These are phyloP conservation scores for Geotrichum europaeum DNA, from an alignment of 1,139 yeast species.

Conservation along the genomic window DNA sequence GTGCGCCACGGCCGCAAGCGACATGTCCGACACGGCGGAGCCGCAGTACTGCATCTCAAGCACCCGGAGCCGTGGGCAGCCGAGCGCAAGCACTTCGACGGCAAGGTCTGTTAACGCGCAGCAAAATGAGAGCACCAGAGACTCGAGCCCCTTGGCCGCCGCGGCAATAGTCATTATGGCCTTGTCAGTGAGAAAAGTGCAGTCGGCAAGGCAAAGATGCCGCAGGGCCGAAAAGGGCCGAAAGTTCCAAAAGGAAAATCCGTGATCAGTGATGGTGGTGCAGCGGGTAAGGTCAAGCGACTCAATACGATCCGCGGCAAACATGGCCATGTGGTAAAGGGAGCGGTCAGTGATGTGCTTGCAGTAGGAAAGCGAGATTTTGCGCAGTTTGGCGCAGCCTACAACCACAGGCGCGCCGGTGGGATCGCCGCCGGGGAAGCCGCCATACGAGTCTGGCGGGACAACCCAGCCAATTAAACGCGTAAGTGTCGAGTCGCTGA, in stretches of 20 bases:
- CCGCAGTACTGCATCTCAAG: conserved; percentile 71
- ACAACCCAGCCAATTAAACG: conserved; percentile 54
- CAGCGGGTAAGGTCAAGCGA: conserved; percentile 63
- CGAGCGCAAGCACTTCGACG: conserved; percentile 57
- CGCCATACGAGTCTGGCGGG: conserved; percentile 18
- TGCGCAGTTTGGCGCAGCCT: conserved; percentile 56
- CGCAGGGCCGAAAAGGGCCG: conserved; percentile 48
- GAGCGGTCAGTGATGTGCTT: conserved; percentile 64
- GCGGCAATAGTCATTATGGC: conserved; percentile 57
- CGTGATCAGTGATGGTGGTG: conserved; percentile 69
- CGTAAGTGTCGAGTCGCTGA: conserved; percentile 62
- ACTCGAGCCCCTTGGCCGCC: conserved; percentile 52
- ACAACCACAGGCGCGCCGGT: conserved; percentile 26
- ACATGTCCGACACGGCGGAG: conserved; percentile 69
- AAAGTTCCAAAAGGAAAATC: conserved; percentile 60
- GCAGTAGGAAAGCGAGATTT: conserved; percentile 60
- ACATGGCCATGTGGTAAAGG: conserved; percentile 56
- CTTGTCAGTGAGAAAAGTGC: conserved; percentile 65
- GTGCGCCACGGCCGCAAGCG: conserved; percentile 56
- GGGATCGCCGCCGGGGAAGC: conserved; percentile 2
- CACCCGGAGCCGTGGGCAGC: conserved; percentile 50
- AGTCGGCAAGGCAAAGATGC: conserved; percentile 55
- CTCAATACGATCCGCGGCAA: conserved; percentile 51
- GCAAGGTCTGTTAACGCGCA: conserved; percentile 68
- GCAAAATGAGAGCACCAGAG: conserved; percentile 61